These are phyloP conservation scores for Kalanchoe fedtschenkoi DNA, from an alignment of 164 flowering plant species.

Conservation along the genomic window DNA sequence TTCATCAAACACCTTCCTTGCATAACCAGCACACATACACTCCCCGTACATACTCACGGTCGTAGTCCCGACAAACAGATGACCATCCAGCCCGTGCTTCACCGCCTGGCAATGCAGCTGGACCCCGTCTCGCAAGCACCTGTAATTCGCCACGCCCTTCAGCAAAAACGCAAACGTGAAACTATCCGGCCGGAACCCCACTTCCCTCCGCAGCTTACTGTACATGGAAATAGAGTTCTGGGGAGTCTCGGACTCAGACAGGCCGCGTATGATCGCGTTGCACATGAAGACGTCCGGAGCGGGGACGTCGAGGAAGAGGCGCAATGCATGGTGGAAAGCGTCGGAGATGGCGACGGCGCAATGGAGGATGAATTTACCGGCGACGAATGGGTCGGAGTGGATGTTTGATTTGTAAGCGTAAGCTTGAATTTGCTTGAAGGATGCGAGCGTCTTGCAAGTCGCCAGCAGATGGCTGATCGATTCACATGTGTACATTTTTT, in stretches of 20 bases:
- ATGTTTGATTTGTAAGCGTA: slow-evolving; percentile 27
- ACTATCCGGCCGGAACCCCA: slow-evolving; percentile 26
- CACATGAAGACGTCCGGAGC: slow-evolving; percentile 50
- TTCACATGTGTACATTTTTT: background rate
- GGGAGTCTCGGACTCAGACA: slow-evolving; percentile 37
- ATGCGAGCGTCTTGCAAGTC: slow-evolving; percentile 30
- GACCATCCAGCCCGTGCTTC: slow-evolving; percentile 27
- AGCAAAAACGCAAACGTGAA: slow-evolving; percentile 51
- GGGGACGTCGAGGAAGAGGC: slow-evolving; percentile 28
- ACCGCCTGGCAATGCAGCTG: slow-evolving; percentile 47
- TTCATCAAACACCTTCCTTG: slow-evolving; percentile 45
- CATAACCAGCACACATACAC: slow-evolving; percentile 22
- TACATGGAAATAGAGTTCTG: slow-evolving; percentile 21
- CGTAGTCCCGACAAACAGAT: slow-evolving; percentile 49
- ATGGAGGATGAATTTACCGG: slow-evolving; percentile 43
- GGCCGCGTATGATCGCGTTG: slow-evolving; percentile 55
- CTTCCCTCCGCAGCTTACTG: slow-evolving; percentile 24
- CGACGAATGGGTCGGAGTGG: slow-evolving; percentile 26
- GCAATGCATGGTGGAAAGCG: slow-evolving; percentile 31
- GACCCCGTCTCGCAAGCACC: slow-evolving; percentile 23
- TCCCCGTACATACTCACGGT: slow-evolving; percentile 47
- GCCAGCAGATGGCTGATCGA: slow-evolving; percentile 23
- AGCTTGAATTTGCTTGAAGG: slow-evolving; percentile 40
- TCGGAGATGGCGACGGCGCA: slow-evolving; percentile 31
- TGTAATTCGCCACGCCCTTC: slow-evolving; percentile 38